A percentile compares a stretch with the other conserved stretches of the same genome.
These are phyloP conservation scores for Sphaerulina musiva DNA, from an alignment of 2,329 filamentous ascomycete genomes.

Conservation along the genomic window DNA sequence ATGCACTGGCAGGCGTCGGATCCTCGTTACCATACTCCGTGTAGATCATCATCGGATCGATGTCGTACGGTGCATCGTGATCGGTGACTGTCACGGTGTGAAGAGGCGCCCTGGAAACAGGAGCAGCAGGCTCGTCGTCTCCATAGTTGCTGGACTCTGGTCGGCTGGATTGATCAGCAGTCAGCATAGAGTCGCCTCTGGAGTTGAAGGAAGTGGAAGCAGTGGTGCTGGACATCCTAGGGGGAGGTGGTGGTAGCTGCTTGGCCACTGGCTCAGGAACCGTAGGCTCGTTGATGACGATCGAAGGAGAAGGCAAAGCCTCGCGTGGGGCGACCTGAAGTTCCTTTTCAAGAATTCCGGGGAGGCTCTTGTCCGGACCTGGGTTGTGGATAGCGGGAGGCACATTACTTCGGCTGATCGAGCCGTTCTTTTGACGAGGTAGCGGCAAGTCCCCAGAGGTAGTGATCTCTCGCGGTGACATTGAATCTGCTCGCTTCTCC, in stretches of 20 bases:
- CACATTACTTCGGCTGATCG: slow-evolving; percentile 8
- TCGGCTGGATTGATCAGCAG: slow-evolving; percentile 15
- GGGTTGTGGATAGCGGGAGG: slow-evolving; percentile 10
- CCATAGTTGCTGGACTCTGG: slow-evolving; percentile 29
- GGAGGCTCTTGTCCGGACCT: slow-evolving; percentile 18
- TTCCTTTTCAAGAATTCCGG: slow-evolving; percentile 20
- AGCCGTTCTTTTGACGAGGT: slow-evolving; percentile 24
- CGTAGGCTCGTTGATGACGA: slow-evolving; percentile 3
- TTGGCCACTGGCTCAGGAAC: slow-evolving; percentile 19
- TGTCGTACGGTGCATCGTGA: slow-evolving; percentile 24
- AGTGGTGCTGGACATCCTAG: slow-evolving; percentile 8
- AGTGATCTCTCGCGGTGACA: slow-evolving; percentile 16
- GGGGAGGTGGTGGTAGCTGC: slow-evolving; percentile 16
- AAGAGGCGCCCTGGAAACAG: slow-evolving; percentile 7
- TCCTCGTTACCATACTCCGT: slow-evolving; percentile 22
- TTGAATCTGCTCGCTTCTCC: slow-evolving; percentile 37
- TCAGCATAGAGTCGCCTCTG: slow-evolving; percentile 22
- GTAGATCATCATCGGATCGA: slow-evolving; percentile 25
- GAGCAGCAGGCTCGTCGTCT: slow-evolving; percentile 18
- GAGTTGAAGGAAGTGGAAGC: slow-evolving; percentile 19
- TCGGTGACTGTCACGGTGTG: slow-evolving; percentile 20
- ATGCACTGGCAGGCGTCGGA: slow-evolving; percentile 15
- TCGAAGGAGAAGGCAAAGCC: slow-evolving; percentile 2
- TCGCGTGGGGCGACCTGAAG: slow-evolving; percentile 7
- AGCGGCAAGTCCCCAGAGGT: slow-evolving; percentile 16